A percentile compares a stretch with the other conserved stretches of the same genome.
Evolutionary conservation across 148 eudicot genomes (phyloP).

Genomic region (Mesembryanthemum crystallinum): DNA sequence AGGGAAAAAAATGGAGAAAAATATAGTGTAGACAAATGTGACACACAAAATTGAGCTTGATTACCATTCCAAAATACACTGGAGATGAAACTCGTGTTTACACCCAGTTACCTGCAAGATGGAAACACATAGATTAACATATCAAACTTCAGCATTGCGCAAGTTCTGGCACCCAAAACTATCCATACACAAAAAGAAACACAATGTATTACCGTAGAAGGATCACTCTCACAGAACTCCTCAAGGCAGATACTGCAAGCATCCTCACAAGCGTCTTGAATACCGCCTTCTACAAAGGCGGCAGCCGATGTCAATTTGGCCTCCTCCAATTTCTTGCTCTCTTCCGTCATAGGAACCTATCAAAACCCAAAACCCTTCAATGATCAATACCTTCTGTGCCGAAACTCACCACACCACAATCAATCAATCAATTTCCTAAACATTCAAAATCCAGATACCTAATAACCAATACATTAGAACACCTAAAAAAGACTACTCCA

Average conservation of each 20-base stretch:
- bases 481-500: conserved; percentile 9
- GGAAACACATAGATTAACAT: conserved; percentile 14
- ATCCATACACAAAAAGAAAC: neutral
- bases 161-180: neutral
- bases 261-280: conserved; percentile 84
- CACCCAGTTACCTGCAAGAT: conserved; percentile 72
- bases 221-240: conserved; percentile 68
- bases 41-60: conserved; percentile 3
- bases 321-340: conserved; percentile 44
- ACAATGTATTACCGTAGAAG: conserved; percentile 54
- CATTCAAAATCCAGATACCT: neutral
- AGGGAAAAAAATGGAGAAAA: neutral
- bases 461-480: neutral
- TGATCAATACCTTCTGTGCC: neutral
- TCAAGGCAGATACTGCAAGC: conserved; percentile 85
- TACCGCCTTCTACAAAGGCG: conserved; percentile 85
- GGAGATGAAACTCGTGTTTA: conserved; percentile 98
- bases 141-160: neutral
- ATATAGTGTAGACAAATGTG: neutral
- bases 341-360: conserved; percentile 42
- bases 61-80: conserved; percentile 99
- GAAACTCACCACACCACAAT: neutral
- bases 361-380: conserved; percentile 15
- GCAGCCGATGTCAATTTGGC: conserved; percentile 74
- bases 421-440: neutral